A percentile compares a stretch with the other conserved stretches of the same genome.
Conservation (phyloP, 1,284 basidiomycete species). For the Trametes pubescens region DNA sequence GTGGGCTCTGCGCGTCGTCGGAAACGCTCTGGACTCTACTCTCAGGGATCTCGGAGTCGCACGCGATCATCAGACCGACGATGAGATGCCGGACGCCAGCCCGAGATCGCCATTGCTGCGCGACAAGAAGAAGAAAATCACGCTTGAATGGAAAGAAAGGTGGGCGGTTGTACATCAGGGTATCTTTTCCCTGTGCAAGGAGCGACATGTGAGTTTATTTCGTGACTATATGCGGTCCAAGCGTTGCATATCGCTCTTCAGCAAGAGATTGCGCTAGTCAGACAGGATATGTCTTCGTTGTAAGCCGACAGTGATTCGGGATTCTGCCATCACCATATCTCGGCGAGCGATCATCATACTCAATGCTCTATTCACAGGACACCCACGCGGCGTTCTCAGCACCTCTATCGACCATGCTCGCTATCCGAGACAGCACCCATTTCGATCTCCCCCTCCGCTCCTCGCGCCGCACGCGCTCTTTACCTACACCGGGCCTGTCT, state of each 20-base stretch:
- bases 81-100: slow-evolving; percentile 26
- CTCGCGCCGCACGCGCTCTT: slow-evolving; percentile 15
- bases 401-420: slow-evolving; percentile 24
- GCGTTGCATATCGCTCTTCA: background rate
- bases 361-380: slow-evolving; percentile 19
- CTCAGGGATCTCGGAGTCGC: slow-evolving; percentile 28
- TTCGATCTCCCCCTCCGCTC: slow-evolving; percentile 21
- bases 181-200: slow-evolving; percentile 59
- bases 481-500: slow-evolving; percentile 4
- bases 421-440: slow-evolving; percentile 25
- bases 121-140: slow-evolving; percentile 42
- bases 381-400: slow-evolving; percentile 22
- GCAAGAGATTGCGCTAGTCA: background rate
- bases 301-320: background rate
- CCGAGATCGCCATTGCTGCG: slow-evolving; percentile 26
- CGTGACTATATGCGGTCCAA: background rate
- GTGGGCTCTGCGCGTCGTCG: slow-evolving; percentile 58
- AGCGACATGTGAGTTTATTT: slow-evolving; percentile 53
- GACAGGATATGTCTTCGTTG: background rate
- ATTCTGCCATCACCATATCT: background rate
- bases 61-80: slow-evolving; percentile 20
- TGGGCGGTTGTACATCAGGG: slow-evolving; percentile 72
- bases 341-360: background rate
- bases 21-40: slow-evolving; percentile 34
- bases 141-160: slow-evolving; percentile 67